A percentile compares a stretch with the other conserved stretches of the same genome.
phyloP scores from a whole-genome alignment of 2,329 filamentous ascomycete genomes.

The Diplodia sapinea region DNA sequence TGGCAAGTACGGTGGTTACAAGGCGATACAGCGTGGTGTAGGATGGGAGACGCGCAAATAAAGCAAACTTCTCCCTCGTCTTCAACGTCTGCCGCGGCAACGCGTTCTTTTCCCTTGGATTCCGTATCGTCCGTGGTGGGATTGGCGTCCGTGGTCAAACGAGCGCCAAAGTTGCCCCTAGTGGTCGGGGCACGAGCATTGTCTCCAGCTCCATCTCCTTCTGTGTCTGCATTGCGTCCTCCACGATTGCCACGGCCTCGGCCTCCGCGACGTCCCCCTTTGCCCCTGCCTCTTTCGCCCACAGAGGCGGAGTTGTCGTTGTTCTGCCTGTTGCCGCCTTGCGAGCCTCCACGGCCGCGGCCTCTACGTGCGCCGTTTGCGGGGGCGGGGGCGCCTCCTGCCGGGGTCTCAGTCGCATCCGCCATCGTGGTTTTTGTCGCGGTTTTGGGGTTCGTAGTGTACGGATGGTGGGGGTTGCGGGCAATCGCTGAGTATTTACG shows the following conservation, averaged over 20 bases:
- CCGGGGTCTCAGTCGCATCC: conserved; percentile 5
- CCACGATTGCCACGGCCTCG: conserved; percentile 30
- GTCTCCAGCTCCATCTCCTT: background rate
- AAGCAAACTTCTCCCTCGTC: conserved; percentile 87
- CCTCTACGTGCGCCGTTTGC: conserved; percentile 22
- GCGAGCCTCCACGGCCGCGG: conserved; percentile 23
- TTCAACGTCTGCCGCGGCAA: conserved; percentile 33
- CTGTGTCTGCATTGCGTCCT: conserved; percentile 5
- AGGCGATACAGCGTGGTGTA: conserved; percentile 85
- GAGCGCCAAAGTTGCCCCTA: conserved; percentile 25
- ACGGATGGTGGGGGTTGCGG: conserved; percentile 13
- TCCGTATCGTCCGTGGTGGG: background rate
- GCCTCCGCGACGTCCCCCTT: conserved; percentile 29
- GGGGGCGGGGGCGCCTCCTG: background rate
- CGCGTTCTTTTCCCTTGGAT: conserved; percentile 11
- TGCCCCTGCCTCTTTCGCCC: conserved; percentile 19
- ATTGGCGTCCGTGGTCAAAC: background rate
- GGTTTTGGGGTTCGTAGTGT: background rate
- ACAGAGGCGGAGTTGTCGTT: conserved; percentile 4
- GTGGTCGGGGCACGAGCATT: background rate
- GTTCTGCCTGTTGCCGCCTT: conserved; percentile 8
- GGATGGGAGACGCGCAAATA: conserved; percentile 91
- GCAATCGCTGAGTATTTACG: conserved; percentile 23
- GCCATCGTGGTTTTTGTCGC: conserved; percentile 4
- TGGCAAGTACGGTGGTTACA: conserved; percentile 98